Evolutionary conservation across 805 yeast genomes (phyloP).

Genomic region (Wickerhamomyces ciferrii): DNA sequence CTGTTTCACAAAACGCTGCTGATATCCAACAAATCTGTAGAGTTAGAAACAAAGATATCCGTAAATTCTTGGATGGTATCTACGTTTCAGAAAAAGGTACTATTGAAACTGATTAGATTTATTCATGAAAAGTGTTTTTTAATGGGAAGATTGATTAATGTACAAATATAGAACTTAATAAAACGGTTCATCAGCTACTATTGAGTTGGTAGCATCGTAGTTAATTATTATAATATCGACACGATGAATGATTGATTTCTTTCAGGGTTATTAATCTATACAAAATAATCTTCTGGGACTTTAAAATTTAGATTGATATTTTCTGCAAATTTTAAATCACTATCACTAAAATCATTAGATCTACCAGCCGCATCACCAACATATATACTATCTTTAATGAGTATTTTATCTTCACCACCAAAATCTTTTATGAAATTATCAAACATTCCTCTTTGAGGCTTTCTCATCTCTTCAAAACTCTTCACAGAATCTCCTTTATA

Average conservation of each 20-base stretch:
- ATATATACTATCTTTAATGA: constrained; percentile 46
- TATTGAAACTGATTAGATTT: constrained; percentile 53
- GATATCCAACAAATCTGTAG: constrained; percentile 97
- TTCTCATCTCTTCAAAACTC: constrained; percentile 40
- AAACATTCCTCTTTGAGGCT: constrained; percentile 83
- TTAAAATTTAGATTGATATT: constrained; percentile 47
- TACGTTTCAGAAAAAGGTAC: constrained; percentile 95
- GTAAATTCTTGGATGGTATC: constrained; percentile 99
- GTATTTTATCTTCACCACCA: constrained; percentile 6
- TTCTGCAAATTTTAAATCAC: constrained; percentile 68
- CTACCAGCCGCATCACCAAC: constrained; percentile 99
- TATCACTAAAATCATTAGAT: constrained; percentile 67
- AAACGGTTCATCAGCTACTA: neutral
- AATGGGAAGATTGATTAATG: neutral
- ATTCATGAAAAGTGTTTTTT: neutral
- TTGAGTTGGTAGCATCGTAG: constrained; percentile 1
- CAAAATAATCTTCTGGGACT: constrained; percentile 69
- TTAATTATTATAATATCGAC: neutral
- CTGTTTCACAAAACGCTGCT: constrained; percentile 97
- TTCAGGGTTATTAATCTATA: neutral
- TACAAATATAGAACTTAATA: neutral
- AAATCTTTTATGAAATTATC: constrained; percentile 40
- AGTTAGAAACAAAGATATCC: constrained; percentile 99
- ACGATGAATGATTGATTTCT: neutral
- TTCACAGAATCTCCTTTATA: constrained; percentile 7